Base-by-base conservation (phyloP, 163 green algal species). In the Picocystis sp. region DNA sequence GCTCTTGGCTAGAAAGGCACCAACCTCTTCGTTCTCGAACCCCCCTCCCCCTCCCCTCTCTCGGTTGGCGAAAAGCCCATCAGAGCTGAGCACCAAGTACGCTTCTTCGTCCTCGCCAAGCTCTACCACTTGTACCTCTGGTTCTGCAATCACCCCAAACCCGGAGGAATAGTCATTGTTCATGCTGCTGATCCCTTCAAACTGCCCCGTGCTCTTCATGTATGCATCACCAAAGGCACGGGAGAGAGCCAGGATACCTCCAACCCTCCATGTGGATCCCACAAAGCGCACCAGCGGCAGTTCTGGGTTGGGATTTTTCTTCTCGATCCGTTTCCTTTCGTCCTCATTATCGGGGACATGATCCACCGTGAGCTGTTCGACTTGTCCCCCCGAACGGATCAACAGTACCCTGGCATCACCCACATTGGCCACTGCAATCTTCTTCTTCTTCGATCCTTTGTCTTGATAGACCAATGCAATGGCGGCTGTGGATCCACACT, bases 151-250 rank as follows among this genome's bases (percentile, higher is more conserved):
- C 1, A 94, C 55, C 21, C 84, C 84, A 63, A 94, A 93, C 21
- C 84, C 84, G 15, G 59, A 76, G 41, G 42, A 56, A 60, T 92
- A 89, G 35, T 61, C 63, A 60, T 87, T 76, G 13, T 50, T 60
- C 21, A 78, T 79, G 22, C 65, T 65, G n/a, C 46, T 47, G 22
- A 87, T 44, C 22, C 78, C 80, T 66, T 89, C 81, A 72, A 90
- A 89, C 2, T 34, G 14, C 10, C 75, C 46, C 44, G 47, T 62
- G 47, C 65, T 72, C 67, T 93, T 93, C 47, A 93, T 61, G 63
- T 90, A 87, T 11, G 77, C 75, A 56, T 95, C 83, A 2, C 89
- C 89, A 69, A 98, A 96, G 0, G 89, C 86, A 21, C 89, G 71
- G 11, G 73, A 89, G n/a, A 98, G 74, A 3, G 89, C 89, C 55